Percentiles rank a stretch among this genome's conserved stretches.
Evolutionary conservation across 306 rosid species (phyloP).

Genomic region (Cucurbita moschata): DNA sequence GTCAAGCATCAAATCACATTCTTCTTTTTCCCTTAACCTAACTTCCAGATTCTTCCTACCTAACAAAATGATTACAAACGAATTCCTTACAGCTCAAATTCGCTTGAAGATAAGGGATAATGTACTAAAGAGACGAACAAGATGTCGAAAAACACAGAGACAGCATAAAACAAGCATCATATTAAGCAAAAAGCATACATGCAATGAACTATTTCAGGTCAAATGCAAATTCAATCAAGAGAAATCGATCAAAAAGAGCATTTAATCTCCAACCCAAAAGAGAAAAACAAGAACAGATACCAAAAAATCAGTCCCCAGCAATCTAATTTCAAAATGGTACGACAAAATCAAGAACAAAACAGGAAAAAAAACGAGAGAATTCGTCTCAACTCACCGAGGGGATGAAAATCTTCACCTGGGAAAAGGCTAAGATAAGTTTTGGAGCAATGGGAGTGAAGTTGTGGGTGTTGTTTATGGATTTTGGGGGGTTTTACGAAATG

Average conservation of each 20-base stretch:
- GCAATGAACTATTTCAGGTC: not conserved
- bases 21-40: not conserved
- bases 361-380: not conserved
- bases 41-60: constrained; percentile 3
- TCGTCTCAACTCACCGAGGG: constrained; percentile 15
- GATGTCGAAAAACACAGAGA: not conserved
- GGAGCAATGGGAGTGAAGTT: not conserved
- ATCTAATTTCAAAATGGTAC: not conserved
- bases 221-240: not conserved
- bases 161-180: not conserved
- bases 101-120: not conserved
- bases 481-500: constrained; percentile 1
- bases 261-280: not conserved
- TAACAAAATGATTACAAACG: not conserved
- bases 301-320: not conserved
- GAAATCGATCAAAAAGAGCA: not conserved
- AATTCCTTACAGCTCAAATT: not conserved
- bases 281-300: not conserved
- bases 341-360: not conserved
- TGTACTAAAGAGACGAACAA: not conserved
- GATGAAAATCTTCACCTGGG: constrained; percentile 15
- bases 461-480: not conserved
- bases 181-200: not conserved
- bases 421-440: constrained; percentile 1
- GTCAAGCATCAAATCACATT: not conserved